Percentiles rank a stretch among this genome's conserved stretches.
Conservation (phyloP, 1,284 basidiomycete species). For the Xerocomus amazonicus region DNA sequence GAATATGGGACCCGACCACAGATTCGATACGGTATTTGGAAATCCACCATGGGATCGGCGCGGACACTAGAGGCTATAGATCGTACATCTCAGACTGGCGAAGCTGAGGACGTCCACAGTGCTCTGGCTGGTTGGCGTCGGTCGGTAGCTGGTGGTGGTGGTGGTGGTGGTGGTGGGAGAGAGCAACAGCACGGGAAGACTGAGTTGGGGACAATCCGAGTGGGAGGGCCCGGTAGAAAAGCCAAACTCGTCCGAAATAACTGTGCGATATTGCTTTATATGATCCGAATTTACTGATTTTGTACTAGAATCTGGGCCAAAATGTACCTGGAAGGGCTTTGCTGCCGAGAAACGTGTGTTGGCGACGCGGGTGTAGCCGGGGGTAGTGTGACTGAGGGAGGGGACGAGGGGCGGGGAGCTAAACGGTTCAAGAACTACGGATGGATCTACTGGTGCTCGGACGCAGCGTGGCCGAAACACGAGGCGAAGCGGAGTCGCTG, state of each 20-base stretch:
- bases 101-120: not conserved
- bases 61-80: not conserved
- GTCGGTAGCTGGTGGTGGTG: not conserved
- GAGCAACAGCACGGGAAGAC: not conserved
- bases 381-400: too few species aligned
- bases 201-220: not conserved
- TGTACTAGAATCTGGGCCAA: slow-evolving; percentile 14
- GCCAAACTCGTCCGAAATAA: not conserved
- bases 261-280: not conserved
- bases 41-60: not conserved
- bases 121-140: not conserved
- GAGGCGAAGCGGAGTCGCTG: slow-evolving; percentile 14
- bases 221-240: not conserved
- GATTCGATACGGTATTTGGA: not conserved
- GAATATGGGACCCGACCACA: not conserved
- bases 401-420: too few species aligned
- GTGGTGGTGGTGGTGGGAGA: not conserved
- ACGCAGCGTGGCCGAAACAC: slow-evolving; percentile 26
- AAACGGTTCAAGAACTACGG: slow-evolving; percentile 1
- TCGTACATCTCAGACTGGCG: not conserved
- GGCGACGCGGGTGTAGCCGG: slow-evolving; percentile 14
- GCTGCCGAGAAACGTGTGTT: slow-evolving; percentile 20
- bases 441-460: not conserved
- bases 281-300: not conserved
- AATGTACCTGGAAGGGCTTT: slow-evolving; percentile 8